Base-by-base conservation (phyloP, 345 rosid species). In the Gossypium sturtianum region DNA sequence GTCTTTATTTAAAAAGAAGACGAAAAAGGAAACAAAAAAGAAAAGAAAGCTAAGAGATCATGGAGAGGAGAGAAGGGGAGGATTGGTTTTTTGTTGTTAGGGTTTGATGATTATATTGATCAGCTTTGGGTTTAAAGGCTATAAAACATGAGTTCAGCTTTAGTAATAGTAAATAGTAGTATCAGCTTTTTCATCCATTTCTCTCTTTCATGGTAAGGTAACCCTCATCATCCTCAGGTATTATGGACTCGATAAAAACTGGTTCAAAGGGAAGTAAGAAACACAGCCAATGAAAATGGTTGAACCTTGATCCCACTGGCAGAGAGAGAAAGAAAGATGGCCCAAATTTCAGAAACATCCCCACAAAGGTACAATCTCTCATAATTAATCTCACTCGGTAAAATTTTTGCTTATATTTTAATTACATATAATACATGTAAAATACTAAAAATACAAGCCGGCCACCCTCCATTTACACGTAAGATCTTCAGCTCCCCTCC, bases 221-320 rank as follows among this genome's bases (percentile, higher is more conserved):
- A 70, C 78, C 44, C 84, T 80, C 83, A 75, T 85, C 85, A 74
- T 48, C 75, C 52, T 74, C 82, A 76, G 82, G 76, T 69, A 51
- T 54, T 72, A 84, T 70, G 73, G 19, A 66, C 81, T 84, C 73
- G 72, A 80, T 84, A 82, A 74, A 43, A 72, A 71, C 81, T 62
- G 23, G 71, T 64, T 78, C 73, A 67, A 80, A 78, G 62, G 75
- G 75, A 47, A 44, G 45, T 34, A 60, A 27, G 73, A 70, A 66
- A 77, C 71, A 75, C 54, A 66, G 81, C 83, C 84, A 80, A 83
- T 85, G 72, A 74, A 66, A 77, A 48, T 61, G 81, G 74, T 77
- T 69, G 66, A 77, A 77, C 73, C 75, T 53, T 78, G 85, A 79
- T 83, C 88, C 85, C 65, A 83, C 85, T 57, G 57, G 51, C 77